Base-by-base conservation (phyloP, 129 eudicot genomes). In the Helichrysum umbraculigerum region DNA sequence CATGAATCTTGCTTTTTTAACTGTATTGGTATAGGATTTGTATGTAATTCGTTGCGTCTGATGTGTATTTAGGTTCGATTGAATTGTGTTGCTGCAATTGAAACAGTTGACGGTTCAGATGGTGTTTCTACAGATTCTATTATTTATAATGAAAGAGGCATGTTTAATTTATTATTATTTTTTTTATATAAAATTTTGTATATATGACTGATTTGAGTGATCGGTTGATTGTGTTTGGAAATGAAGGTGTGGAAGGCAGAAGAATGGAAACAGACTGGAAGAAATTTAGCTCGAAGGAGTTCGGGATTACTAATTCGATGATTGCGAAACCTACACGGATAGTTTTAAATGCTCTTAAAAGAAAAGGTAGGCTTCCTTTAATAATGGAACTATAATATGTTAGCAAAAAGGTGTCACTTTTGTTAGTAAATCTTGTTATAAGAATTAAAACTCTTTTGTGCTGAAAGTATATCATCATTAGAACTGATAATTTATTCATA, bases 321-420 rank as follows among this genome's bases (percentile, higher is more conserved):
- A 93, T 93, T 64, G 30, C 96, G 4, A 81, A 75, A 79, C 81
- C 97, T 71, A 78, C 97, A 0, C 75, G 87, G 77, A 50, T 81
- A 17, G 97, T 93, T 19, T 86, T 93, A 41, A 85, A 85, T 63
- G 84, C 86, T 14, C 96, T 93, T 19, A 90, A 82, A 78, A 76
- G 79, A 78, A 81, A 82, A 76, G 98, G 98, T 90, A 71, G 32
- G 33, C 6, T 62, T 61, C 30, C 14, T 7, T 17, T 22, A 11
- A 6, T 51, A 30, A 59, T 63, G 33, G 9, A 70, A 70, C 7
- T 66, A 19, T 68, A 7, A 16, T 70, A 29, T 68, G 7, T 42
- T 42, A 44, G 51, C 10, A 2, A 44, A 10, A 44, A 41, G 14
- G 47, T 41, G 47, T 8, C 4, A 41, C 47, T 41, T 41, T 8